A percentile compares a stretch with the other conserved stretches of the same genome.
phyloP scores from a whole-genome alignment of 2,329 filamentous ascomycete species.

The Westerdykella sp. region DNA sequence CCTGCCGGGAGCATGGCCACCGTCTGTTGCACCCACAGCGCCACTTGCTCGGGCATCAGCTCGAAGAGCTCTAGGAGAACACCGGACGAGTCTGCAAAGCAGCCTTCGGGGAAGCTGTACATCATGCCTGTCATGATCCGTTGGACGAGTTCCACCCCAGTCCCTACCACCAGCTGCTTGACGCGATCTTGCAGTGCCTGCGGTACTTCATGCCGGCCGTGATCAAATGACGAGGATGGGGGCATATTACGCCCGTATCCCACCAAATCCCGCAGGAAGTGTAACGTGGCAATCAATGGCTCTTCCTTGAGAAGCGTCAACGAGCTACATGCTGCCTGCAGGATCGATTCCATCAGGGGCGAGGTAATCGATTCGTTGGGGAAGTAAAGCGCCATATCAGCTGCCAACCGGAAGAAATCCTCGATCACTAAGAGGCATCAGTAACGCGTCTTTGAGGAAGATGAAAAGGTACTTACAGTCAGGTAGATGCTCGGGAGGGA shows the following conservation, averaged over 20 bases:
- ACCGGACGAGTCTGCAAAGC: conserved; percentile 88
- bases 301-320: conserved; percentile 86
- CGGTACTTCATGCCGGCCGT: conserved; percentile 55
- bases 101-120: conserved; percentile 95
- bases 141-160: conserved; percentile 76
- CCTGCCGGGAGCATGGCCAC: conserved; percentile 77
- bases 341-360: conserved; percentile 70
- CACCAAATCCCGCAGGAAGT: conserved; percentile 85
- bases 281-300: conserved; percentile 81
- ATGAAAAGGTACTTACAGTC: conserved; percentile 44
- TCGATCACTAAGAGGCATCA: conserved; percentile 61
- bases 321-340: conserved; percentile 79
- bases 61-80: conserved; percentile 88
- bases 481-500: conserved; percentile 70
- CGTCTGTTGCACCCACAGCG: conserved; percentile 75
- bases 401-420: conserved; percentile 90
- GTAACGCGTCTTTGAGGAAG: conserved; percentile 1
- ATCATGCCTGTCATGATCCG: conserved; percentile 96
- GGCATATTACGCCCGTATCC: conserved; percentile 76
- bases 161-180: conserved; percentile 60
- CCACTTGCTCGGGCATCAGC: conserved; percentile 71
- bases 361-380: conserved; percentile 77
- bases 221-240: conserved; percentile 54
- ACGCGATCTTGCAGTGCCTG: conserved; percentile 67
- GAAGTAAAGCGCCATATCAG: conserved; percentile 90